These are phyloP conservation scores for Lasiosphaeria ovina DNA, from an alignment of 495 filamentous ascomycete species.

Conservation along the genomic window DNA sequence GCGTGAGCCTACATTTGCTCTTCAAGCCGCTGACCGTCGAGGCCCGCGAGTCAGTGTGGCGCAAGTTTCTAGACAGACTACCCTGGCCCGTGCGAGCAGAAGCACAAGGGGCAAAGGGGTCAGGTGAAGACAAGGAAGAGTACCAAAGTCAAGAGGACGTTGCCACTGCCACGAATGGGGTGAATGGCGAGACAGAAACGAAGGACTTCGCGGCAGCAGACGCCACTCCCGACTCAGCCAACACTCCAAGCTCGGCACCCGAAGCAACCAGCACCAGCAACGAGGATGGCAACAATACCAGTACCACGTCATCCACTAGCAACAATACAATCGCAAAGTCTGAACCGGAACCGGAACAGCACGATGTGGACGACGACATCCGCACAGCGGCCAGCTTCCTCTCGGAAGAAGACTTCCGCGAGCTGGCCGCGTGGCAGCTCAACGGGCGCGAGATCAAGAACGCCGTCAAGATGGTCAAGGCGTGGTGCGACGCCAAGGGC, in stretches of 20 bases:
- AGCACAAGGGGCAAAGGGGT: neutral
- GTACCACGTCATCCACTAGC: neutral
- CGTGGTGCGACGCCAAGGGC: constrained; percentile 38
- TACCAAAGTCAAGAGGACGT: neutral
- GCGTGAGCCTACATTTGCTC: constrained; percentile 33
- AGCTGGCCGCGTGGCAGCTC: constrained; percentile 46
- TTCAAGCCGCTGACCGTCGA: constrained; percentile 30
- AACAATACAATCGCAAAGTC: neutral
- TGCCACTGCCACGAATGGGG: neutral
- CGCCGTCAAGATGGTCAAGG: constrained; percentile 51
- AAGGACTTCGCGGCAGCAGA: constrained; percentile 15
- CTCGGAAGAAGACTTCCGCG: constrained; percentile 39
- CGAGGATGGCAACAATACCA: neutral
- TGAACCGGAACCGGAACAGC: neutral
- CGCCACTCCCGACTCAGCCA: too few species aligned
- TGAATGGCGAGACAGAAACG: constrained; percentile 6
- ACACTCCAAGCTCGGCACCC: constrained; percentile 22
- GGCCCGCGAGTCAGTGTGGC: constrained; percentile 30
- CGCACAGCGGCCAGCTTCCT: neutral
- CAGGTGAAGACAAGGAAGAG: neutral
- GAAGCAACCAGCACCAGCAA: neutral
- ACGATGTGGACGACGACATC: neutral
- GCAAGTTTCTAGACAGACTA: constrained; percentile 30
- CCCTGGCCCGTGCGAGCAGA: neutral
- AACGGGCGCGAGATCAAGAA: constrained; percentile 69